Base-by-base conservation (phyloP, 257 asterid species). In the Echium plantagineum region DNA sequence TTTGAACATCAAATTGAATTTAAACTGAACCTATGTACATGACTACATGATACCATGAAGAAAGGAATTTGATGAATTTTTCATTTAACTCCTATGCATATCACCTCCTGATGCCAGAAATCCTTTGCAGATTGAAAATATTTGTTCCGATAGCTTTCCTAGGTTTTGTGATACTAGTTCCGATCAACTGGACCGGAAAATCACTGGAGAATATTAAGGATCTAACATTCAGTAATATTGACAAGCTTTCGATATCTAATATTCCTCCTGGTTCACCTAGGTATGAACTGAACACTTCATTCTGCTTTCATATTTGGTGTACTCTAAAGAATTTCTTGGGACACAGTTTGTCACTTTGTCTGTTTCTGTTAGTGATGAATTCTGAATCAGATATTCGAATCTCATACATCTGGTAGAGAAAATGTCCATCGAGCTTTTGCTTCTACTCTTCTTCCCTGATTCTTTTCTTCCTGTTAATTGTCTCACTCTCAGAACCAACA, bases 231-330 rank as follows among this genome's bases (percentile, higher is more conserved):
- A 86, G 86, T 66, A 54, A 80, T 64, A 80, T 93, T 21, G 98
- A 93, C 79, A 93, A 78, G 82, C 94, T 89, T 19, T 93, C 95
- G 3, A 89, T 86, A 75, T 89, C 95, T 60, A 93, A 89, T 68
- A 80, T 93, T 32, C 79, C 94, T 57, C 60, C 84, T 18, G 96
- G 88, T 64, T 90, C 98, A 59, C 59, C 74, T 62, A 87, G 91
- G 98, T 79, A 64, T 75, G 76, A 21, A 31, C 66, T 70, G 15
- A 60, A 52, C 9, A 9, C 24, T 46, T 54, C 35, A 31, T 63
- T 63, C 65, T 66, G 53, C 4, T 57, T 61, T 52, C 22, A n/a
- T n/a, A n/a, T n/a, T n/a, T n/a, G n/a, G n/a, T n/a, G n/a, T n/a
- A 3, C 65, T 64, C 64, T 69, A 35, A 53, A 54, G 9, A 52